phyloP scores from a whole-genome alignment of 495 filamentous ascomycete genomes.

The Lasiosphaeria miniovina region DNA sequence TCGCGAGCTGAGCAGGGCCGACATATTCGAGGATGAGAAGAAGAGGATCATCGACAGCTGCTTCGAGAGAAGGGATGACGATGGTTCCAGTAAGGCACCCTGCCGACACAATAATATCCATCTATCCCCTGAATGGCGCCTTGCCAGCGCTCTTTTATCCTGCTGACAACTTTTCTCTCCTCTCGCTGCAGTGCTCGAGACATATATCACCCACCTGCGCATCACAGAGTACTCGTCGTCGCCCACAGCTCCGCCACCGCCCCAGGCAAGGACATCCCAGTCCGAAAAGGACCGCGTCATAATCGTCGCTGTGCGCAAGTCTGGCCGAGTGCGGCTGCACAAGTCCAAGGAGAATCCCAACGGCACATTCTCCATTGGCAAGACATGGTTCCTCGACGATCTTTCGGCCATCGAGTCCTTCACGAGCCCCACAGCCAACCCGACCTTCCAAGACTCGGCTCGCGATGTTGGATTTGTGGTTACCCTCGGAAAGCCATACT shows the following conservation, averaged over 20 bases:
- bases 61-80: constrained; percentile 81
- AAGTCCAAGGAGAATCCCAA: constrained; percentile 95
- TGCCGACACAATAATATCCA: constrained; percentile 7
- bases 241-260: constrained; percentile 83
- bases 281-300: constrained; percentile 89
- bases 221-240: constrained; percentile 80
- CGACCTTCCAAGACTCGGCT: constrained; percentile 72
- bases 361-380: constrained; percentile 93
- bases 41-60: constrained; percentile 85
- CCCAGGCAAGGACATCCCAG: constrained; percentile 57
- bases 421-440: constrained; percentile 56
- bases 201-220: constrained; percentile 94
- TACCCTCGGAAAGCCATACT: constrained; percentile 88
- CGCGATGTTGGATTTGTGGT: constrained; percentile 81
- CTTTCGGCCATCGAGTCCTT: constrained; percentile 77
- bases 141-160: background rate
- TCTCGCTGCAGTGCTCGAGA: constrained; percentile 66
- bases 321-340: constrained; percentile 89
- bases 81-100: constrained; percentile 66
- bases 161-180: constrained; percentile 2
- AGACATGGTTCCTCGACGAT: constrained; percentile 95
- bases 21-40: constrained; percentile 95
- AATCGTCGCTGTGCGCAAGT: constrained; percentile 86
- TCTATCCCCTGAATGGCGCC: too few relatives aligned
- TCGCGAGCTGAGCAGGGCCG: constrained; percentile 64